Conservation (phyloP, 1,284 basidiomycete genomes). For the Lentinus polychrous region DNA sequence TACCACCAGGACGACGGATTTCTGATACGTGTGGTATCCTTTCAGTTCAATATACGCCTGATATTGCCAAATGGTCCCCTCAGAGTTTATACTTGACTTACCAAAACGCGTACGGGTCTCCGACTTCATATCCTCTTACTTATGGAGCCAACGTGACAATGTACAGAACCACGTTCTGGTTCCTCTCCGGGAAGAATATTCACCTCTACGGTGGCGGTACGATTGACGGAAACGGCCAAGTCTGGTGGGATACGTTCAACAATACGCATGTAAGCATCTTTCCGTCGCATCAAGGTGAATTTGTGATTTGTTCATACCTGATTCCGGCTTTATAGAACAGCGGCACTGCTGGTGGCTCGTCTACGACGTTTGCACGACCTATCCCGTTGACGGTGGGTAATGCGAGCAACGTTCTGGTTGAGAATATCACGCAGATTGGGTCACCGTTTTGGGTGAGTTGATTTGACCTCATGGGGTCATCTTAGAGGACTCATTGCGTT, state of each 20-base stretch:
- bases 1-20: no score
- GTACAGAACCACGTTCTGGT: constrained; percentile 38
- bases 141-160: not conserved
- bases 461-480: not conserved
- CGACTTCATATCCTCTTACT: not conserved
- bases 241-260: constrained; percentile 31
- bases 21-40: no score
- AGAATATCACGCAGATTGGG: constrained; percentile 47
- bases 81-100: constrained; percentile 33
- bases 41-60: constrained; percentile 31
- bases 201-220: constrained; percentile 37
- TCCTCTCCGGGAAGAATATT: constrained; percentile 38
- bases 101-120: constrained; percentile 31
- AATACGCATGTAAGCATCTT: constrained; percentile 17
- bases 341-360: constrained; percentile 36
- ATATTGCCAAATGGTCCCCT: constrained; percentile 41
- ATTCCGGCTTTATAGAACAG: constrained; percentile 19
- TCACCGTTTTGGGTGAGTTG: constrained; percentile 37
- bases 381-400: constrained; percentile 55
- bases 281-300: not conserved
- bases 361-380: constrained; percentile 47
- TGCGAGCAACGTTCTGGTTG: constrained; percentile 46
- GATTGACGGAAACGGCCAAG: constrained; percentile 33
- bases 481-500: not conserved
- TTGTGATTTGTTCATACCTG: constrained; percentile 7